Evolutionary conservation across 106 monocot species (phyloP).

Genomic region (Dendrobium nobile): DNA sequence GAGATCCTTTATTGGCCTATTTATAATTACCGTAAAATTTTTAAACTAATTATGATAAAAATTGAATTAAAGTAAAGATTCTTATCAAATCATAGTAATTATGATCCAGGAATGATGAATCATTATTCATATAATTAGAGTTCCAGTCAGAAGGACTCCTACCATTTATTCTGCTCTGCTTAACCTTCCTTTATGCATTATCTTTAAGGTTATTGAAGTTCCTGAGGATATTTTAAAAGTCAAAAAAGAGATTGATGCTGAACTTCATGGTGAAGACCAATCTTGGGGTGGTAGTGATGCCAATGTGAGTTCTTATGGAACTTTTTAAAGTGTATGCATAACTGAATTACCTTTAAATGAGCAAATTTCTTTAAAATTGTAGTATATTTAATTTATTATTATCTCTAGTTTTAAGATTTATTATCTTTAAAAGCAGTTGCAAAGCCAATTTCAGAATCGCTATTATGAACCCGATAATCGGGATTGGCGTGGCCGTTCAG

Average conservation of each 20-base stretch:
- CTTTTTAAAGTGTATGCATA: not conserved
- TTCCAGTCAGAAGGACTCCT: no score
- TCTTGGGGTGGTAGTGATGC: conserved; percentile 57
- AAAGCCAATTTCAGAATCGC: conserved; percentile 42
- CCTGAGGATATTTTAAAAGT: conserved; percentile 61
- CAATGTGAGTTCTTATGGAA: conserved; percentile 35
- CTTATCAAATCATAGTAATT: no score
- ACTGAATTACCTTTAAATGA: not conserved
- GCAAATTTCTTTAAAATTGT: not conserved
- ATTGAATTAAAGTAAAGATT: no score
- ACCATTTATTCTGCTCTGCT: no score
- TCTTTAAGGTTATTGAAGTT: conserved; percentile 40
- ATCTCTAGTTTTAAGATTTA: conserved; percentile 8
- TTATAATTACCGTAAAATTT: not conserved
- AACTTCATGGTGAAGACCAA: conserved; percentile 69
- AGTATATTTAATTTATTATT: not conserved
- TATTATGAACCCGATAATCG: conserved; percentile 64
- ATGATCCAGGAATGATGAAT: no score
- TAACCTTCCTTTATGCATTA: conserved; percentile 5
- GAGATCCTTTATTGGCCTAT: not conserved
- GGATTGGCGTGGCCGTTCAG: conserved; percentile 67
- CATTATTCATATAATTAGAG: no score
- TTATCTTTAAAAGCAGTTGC: conserved; percentile 5
- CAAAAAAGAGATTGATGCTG: conserved; percentile 60
- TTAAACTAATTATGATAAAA: no score